Conservation (phyloP, 2,329 filamentous ascomycete genomes). For the Fusarium sp. region DNA sequence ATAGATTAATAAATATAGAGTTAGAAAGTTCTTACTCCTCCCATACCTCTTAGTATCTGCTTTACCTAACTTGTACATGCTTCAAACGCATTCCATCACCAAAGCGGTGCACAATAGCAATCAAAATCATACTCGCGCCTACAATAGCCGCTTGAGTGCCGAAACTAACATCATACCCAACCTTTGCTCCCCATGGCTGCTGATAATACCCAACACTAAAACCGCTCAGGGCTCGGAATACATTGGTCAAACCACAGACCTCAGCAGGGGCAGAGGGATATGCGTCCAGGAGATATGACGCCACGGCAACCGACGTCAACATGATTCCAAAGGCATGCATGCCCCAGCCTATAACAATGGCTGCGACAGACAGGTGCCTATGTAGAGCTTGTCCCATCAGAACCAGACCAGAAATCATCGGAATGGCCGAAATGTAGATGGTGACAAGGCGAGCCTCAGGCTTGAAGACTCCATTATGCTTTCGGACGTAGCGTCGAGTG, state of each 20-base stretch:
- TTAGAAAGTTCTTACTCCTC: no score
- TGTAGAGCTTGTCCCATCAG: conserved; percentile 66
- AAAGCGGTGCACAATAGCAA: conserved; percentile 35
- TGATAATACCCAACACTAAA: conserved; percentile 64
- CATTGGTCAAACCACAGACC: conserved; percentile 59
- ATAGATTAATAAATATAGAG: no score
- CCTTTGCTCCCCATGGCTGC: conserved; percentile 56
- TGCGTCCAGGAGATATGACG: conserved; percentile 62
- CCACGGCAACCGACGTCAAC: conserved; percentile 61
- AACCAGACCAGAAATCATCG: no score
- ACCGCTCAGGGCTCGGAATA: conserved; percentile 56
- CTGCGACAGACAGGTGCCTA: conserved; percentile 52
- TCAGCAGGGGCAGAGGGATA: conserved; percentile 63
- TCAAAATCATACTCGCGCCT: conserved; percentile 46
- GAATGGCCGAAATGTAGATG: no score
- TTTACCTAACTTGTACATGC: conserved; percentile 24
- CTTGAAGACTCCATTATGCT: no score
- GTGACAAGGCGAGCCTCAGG: no score
- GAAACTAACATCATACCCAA: conserved; percentile 55
- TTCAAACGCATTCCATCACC: conserved; percentile 15
- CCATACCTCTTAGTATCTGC: no score
- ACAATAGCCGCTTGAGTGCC: conserved; percentile 54
- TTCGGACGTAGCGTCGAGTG: conserved; percentile 58
- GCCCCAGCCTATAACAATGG: conserved; percentile 57
- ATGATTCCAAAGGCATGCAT: conserved; percentile 68